Evolutionary conservation across 805 yeast genomes (phyloP).

Genomic region (Nakazawaea molendinolei): DNA sequence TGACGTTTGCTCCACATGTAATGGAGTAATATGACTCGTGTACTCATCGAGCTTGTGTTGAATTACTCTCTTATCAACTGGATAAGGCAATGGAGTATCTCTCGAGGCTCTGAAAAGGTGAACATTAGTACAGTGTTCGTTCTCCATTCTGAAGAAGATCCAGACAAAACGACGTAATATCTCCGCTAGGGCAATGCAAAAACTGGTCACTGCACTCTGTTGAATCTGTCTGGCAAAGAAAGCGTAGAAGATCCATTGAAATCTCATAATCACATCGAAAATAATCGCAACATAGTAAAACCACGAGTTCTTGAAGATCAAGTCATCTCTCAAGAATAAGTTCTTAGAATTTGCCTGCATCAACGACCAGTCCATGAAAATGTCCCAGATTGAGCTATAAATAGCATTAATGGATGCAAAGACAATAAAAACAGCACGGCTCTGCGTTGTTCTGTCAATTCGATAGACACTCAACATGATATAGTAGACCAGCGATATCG

Average conservation of each 20-base stretch:
- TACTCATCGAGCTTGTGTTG: conserved; percentile 17
- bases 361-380: conserved; percentile 94
- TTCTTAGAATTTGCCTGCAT: conserved; percentile 58
- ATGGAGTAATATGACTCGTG: conserved; percentile 1
- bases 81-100: conserved; percentile 81
- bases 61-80: conserved; percentile 29
- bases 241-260: conserved; percentile 90
- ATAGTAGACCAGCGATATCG: conserved; percentile 59
- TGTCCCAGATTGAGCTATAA: conserved; percentile 75
- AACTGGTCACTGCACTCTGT: conserved; percentile 84
- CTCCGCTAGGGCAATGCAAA: conserved; percentile 78
- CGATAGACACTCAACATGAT: conserved; percentile 73
- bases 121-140: conserved; percentile 91
- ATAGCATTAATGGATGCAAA: conserved; percentile 72
- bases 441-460: conserved; percentile 37
- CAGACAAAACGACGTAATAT: conserved; percentile 78
- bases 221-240: conserved; percentile 69
- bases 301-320: conserved; percentile 53
- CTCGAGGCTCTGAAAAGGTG: conserved; percentile 79
- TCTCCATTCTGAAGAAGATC: conserved; percentile 90
- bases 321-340: conserved; percentile 59
- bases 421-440: conserved; percentile 57
- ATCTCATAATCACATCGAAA: conserved; percentile 66
- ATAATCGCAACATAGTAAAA: conserved; percentile 72
- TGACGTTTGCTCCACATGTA: conserved; percentile 2